Base-by-base conservation (phyloP, 108 stramenopile genomes). In the Tribonema minus region DNA sequence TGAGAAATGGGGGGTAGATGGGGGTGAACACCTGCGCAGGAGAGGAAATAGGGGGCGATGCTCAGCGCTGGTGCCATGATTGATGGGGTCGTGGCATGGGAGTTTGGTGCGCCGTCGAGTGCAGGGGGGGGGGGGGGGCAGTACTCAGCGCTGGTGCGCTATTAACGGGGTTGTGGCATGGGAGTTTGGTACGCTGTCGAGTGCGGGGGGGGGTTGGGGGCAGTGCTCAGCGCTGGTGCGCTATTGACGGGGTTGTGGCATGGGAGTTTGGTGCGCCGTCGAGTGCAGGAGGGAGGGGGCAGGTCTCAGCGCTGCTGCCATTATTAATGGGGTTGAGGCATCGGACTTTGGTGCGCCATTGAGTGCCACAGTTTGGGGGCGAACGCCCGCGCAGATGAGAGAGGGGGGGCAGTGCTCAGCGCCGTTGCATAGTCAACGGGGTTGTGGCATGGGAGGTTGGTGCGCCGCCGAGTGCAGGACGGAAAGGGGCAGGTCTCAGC, bases 1-100 rank as follows among this genome's bases (percentile, higher is more conserved):
- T 37, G 38, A 78, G 67, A 23, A 78, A 78, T 3, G 76, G 76
- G 25, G 76, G 76, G 41, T 78, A 78, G 68, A 66, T 78, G 59
- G 61, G 69, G 30, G 69, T 29, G 26, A 34, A 34, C 9, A 39
- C 40, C 2, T 28, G 7, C 37, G 35, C 34, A 37, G n/a, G 5
- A 2, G 37, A n/a, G 35, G 25, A 36, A n/a, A 26, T 36, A 3
- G 4, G 1, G 23, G 6, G 25, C 40, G 40, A 5, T 9, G 40
- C 40, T 9, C 40, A 41, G 7, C 5, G 40, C 40, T 5, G 12
- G 40, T 12, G 40, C 40, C 40, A n/a, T n/a, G n/a, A n/a, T n/a
- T n/a, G n/a, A n/a, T n/a, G n/a, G n/a, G n/a, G n/a, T n/a, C 40
- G 7, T 12, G 12, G 7, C 40, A 41, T 41, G 7, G 7, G 7